A percentile compares a stretch with the other conserved stretches of the same genome.
phyloP scores from a whole-genome alignment of 2,329 filamentous ascomycete genomes.

The Fusarium pilosicola region DNA sequence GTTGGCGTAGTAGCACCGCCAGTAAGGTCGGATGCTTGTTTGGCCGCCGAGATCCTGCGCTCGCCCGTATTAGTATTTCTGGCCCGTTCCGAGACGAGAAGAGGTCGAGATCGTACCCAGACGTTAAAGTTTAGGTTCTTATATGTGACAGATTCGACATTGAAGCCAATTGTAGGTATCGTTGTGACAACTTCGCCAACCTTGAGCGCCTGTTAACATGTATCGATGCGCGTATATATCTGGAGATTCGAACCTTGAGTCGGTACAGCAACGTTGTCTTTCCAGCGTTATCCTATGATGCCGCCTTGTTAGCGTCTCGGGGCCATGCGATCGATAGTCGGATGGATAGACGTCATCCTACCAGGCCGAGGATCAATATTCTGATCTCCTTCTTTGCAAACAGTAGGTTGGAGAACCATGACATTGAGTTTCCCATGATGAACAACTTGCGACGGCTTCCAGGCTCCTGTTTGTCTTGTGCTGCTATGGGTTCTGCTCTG shows the following conservation, averaged over 20 bases:
- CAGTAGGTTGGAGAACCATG: constrained; percentile 76
- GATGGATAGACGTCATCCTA: constrained; percentile 56
- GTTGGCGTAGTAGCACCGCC: constrained; percentile 99
- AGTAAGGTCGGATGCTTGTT: constrained; percentile 98
- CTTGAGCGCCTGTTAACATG: constrained; percentile 58
- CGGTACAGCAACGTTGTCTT: constrained; percentile 98
- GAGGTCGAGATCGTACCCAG: constrained; percentile 72
- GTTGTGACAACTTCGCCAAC: constrained; percentile 99
- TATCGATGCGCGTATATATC: neutral
- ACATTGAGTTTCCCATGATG: constrained; percentile 72
- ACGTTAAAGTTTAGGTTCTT: constrained; percentile 99
- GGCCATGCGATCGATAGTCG: constrained; percentile 3
- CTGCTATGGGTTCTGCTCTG: neutral
- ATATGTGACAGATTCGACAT: constrained; percentile 98
- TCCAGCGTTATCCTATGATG: constrained; percentile 87
- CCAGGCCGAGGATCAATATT: constrained; percentile 92
- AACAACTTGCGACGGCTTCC: constrained; percentile 22
- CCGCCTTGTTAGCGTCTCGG: constrained; percentile 34
- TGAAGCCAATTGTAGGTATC: constrained; percentile 99
- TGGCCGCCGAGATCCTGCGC: constrained; percentile 89
- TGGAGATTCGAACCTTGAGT: constrained; percentile 74
- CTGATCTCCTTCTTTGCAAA: constrained; percentile 98
- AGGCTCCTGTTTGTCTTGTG: constrained; percentile 17
- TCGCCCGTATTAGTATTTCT: constrained; percentile 13
- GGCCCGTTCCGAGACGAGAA: neutral